A percentile compares a stretch with the other conserved stretches of the same genome.
phyloP scores from a whole-genome alignment of 768 basidiomycete species.

The Lentinula lateritia region DNA sequence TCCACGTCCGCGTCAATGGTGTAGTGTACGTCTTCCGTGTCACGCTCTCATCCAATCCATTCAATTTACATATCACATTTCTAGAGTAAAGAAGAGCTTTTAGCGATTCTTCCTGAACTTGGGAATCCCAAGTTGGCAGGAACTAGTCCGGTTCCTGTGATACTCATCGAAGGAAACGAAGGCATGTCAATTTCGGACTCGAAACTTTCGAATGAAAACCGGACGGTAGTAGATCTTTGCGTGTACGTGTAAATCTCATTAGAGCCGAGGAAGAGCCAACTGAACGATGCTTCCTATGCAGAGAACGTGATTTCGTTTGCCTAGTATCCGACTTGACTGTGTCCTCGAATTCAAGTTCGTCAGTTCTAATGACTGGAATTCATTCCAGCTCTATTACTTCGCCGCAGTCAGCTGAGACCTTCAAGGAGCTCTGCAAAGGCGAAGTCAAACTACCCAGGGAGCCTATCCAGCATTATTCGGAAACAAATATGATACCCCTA shows the following conservation, averaged over 20 bases:
- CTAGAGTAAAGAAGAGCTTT: conserved; percentile 24
- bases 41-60: neutral
- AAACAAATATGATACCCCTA: no score
- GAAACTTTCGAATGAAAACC: neutral
- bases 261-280: neutral
- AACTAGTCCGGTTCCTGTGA: conserved; percentile 21
- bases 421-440: no score
- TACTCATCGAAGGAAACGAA: conserved; percentile 21
- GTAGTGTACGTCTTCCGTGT: neutral
- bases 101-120: conserved; percentile 25
- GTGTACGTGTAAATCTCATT: conserved; percentile 4
- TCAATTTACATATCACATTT: neutral
- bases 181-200: conserved; percentile 14
- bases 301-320: neutral
- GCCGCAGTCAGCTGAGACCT: no score
- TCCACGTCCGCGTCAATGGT: conserved; percentile 3
- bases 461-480: no score
- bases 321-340: neutral
- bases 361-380: neutral
- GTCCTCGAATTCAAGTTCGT: neutral
- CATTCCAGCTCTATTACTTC: neutral
- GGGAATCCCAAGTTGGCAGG: conserved; percentile 18
- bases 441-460: no score
- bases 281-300: neutral
- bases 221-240: conserved; percentile 9